These are phyloP conservation scores for Pichia nakasei DNA, from an alignment of 805 yeast species.

Conservation along the genomic window DNA sequence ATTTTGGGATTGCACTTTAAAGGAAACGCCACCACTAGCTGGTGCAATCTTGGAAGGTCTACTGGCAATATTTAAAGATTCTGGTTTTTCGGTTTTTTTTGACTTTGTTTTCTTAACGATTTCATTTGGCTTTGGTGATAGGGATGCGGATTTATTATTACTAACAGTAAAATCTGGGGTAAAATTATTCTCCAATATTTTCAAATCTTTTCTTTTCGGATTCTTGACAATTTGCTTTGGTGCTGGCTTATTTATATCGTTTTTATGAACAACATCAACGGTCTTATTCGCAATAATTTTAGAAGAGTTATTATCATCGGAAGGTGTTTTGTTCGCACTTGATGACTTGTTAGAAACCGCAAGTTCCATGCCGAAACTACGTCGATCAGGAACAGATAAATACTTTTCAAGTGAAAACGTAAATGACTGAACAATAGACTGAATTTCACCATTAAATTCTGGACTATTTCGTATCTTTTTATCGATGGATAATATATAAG, in stretches of 20 bases:
- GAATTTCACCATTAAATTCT: slow-evolving; percentile 9
- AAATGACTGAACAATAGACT: slow-evolving; percentile 22
- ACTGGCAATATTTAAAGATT: background rate
- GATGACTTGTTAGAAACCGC: too few relatives aligned
- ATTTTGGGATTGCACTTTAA: slow-evolving; percentile 6
- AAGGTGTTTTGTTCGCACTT: too few relatives aligned
- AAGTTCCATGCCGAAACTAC: background rate
- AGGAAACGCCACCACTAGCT: slow-evolving; percentile 1
- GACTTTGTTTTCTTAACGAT: background rate
- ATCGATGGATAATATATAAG: slow-evolving; percentile 13
- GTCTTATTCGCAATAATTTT: too few relatives aligned
- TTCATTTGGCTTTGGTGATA: background rate
- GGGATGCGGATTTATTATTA: background rate
- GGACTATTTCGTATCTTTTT: slow-evolving; percentile 8
- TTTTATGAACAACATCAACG: too few relatives aligned
- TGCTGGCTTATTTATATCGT: too few relatives aligned
- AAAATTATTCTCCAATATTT: too few relatives aligned
- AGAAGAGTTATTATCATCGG: too few relatives aligned
- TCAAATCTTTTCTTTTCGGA: too few relatives aligned
- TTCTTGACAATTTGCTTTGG: too few relatives aligned
- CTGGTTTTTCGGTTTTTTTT: background rate
- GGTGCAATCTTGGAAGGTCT: slow-evolving; percentile 1
- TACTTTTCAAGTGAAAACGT: slow-evolving; percentile 20
- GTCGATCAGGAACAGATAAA: background rate
- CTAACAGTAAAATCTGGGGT: too few relatives aligned